Conservation (phyloP, 257 asterid species). For the Solanum clarkiae region DNA sequence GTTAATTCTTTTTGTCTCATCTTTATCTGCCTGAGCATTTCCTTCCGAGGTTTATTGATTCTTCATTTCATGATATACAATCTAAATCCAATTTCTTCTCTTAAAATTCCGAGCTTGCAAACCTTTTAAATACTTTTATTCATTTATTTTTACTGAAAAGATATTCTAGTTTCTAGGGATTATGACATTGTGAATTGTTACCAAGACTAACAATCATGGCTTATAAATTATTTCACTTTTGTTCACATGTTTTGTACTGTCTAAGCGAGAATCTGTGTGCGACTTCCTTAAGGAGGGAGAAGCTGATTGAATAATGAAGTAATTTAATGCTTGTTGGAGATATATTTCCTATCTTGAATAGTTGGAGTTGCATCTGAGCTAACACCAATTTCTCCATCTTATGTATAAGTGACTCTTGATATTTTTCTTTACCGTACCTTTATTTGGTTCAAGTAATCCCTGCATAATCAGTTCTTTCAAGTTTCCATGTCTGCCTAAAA, state of each 20-base stretch:
- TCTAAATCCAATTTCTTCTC: neutral
- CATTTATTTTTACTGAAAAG: neutral
- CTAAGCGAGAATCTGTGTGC: neutral
- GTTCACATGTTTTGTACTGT: neutral
- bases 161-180: neutral
- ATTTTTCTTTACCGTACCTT: neutral
- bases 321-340: neutral
- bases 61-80: neutral
- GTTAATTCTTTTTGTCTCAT: neutral
- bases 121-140: neutral
- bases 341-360: neutral
- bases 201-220: neutral
- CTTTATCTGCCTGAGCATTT: neutral
- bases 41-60: neutral
- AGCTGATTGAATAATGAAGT: neutral
- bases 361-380: neutral
- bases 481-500: neutral
- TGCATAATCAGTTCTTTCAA: neutral
- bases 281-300: neutral
- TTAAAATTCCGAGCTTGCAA: neutral
- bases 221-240: neutral
- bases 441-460: neutral
- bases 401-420: neutral
- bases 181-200: neutral
- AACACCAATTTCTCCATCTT: neutral